Conservation (phyloP, 768 basidiomycete species). For the Saitozyma podzolica region DNA sequence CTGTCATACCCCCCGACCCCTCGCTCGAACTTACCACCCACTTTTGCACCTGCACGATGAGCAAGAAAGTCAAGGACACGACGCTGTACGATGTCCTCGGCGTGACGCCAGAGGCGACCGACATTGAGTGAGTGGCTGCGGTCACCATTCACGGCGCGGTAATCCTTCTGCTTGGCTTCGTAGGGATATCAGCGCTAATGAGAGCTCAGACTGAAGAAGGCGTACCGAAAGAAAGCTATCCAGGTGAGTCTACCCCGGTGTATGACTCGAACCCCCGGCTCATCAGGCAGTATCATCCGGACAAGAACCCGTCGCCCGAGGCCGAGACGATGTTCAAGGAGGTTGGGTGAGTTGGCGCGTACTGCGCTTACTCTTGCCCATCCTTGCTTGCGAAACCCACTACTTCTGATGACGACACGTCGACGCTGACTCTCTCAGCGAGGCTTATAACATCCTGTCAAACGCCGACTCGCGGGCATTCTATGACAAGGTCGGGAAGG, state of each 20-base stretch:
- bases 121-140: slow-evolving; percentile 43
- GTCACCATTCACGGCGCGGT: background rate
- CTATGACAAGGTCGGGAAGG: slow-evolving; percentile 94
- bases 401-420: background rate
- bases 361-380: background rate
- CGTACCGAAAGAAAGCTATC: slow-evolving; percentile 91
- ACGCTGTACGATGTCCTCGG: slow-evolving; percentile 52
- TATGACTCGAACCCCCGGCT: background rate
- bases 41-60: slow-evolving; percentile 11
- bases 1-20: too few relatives aligned
- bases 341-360: slow-evolving; percentile 64
- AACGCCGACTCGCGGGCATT: slow-evolving; percentile 75
- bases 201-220: slow-evolving; percentile 70
- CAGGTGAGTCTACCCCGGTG: slow-evolving; percentile 60
- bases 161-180: background rate
- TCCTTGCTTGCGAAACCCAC: too few relatives aligned
- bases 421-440: slow-evolving; percentile 53
- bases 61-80: slow-evolving; percentile 51
- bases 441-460: slow-evolving; percentile 82
- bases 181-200: too few relatives aligned
- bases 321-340: slow-evolving; percentile 97
- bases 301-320: slow-evolving; percentile 89
- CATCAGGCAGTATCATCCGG: slow-evolving; percentile 75
- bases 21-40: background rate
- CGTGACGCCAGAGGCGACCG: slow-evolving; percentile 49